Evolutionary conservation across 2,329 filamentous ascomycete genomes (phyloP).

Genomic region (Rhytidhysteron rufulum): DNA sequence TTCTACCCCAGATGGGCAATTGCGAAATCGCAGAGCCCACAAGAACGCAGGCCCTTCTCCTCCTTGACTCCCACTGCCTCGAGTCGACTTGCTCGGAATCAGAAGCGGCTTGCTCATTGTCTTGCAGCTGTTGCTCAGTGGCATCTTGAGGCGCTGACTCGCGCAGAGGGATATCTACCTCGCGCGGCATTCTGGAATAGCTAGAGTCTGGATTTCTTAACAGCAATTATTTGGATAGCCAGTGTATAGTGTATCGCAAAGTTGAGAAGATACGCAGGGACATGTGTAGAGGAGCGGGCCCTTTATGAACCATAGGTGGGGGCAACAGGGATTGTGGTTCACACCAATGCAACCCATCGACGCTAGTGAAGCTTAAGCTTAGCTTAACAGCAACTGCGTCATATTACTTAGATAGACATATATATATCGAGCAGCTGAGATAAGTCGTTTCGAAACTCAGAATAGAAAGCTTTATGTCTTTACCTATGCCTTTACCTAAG

Average conservation of each 20-base stretch:
- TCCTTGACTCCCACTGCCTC: constrained; percentile 8
- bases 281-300: too few species aligned
- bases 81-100: background rate
- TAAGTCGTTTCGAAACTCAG: too few species aligned
- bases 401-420: too few species aligned
- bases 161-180: constrained; percentile 2
- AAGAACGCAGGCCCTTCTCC: constrained; percentile 29
- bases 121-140: constrained; percentile 1
- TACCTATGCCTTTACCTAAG: too few species aligned
- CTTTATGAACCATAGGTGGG: background rate
- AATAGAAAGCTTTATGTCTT: too few species aligned
- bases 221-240: background rate
- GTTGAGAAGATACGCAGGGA: background rate
- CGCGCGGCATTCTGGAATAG: constrained; percentile 3
- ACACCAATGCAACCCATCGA: too few species aligned
- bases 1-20: constrained; percentile 51
- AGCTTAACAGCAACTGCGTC: too few species aligned
- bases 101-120: constrained; percentile 2
- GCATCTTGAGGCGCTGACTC: background rate
- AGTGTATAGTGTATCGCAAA: background rate
- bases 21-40: constrained; percentile 46
- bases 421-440: too few species aligned
- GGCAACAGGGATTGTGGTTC: too few species aligned
- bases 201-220: background rate
- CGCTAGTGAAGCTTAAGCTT: too few species aligned